Evolutionary conservation across 2,329 filamentous ascomycete species (phyloP), one percentile per base, ranked within the genome.

Genomic region (Dactylella cylindrospora): DNA sequence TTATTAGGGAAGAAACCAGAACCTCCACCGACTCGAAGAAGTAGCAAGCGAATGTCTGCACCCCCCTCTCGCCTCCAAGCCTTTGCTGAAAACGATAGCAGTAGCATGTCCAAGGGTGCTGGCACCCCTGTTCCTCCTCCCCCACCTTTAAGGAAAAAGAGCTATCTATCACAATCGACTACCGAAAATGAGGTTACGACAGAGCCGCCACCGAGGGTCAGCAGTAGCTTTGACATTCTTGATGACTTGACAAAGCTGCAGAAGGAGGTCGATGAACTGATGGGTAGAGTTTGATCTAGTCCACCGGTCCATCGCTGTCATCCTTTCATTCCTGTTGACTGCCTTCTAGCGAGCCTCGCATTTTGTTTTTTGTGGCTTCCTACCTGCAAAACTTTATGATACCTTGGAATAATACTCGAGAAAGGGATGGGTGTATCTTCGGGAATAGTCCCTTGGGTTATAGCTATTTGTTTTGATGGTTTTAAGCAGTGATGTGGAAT

Each of bases 181-280:
- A 46, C 38, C 49, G 38, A 66, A 53, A 44, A 26, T 46, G 57
- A 69, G 46, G 23, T 68, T 67, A 55, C 38, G 66, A 44, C 65
- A 71, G 59, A 65, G 46, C 55, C 29, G 45, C 10, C 41, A 67
- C 49, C 62, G 67, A 44, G 53, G 65, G 26, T 66, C 65, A 7
- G 53, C 54, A 32, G 36, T 70, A 25, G 55, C 70, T 23, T 67
- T 33, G 80, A 86, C 69, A 88, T 90, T 59, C 72, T 91, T 66
- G 85, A 85, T 1, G 85, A 90, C 70, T 73, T 91, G 51, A 80
- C 81, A 39, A 82, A 83, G 17, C 73, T 91, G 65, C 86, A 88
- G 72, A 79, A 80, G 69, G 87, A 91, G 69, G 86, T 91, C 31
- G 86, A 91, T 72, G 85, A 81, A 3, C 69, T 85, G 36, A 75